Conservation (phyloP, 805 yeast species). For the Kodamaea sagamina region DNA sequence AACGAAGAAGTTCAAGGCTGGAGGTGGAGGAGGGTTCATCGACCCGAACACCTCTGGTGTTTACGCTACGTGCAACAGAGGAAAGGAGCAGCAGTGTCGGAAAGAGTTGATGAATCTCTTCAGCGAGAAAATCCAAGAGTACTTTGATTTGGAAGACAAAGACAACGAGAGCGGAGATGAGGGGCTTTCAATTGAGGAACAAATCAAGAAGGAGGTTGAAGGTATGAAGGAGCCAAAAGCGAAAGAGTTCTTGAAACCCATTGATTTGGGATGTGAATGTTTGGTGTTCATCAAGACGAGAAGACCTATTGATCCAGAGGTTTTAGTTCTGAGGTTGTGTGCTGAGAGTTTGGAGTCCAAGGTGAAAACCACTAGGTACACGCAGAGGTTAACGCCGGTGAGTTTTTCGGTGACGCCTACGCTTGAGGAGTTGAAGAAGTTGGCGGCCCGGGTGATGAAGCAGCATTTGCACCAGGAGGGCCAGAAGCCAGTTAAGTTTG, state of each 20-base stretch:
- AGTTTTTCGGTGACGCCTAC: constrained; percentile 73
- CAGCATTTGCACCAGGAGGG: constrained; percentile 63
- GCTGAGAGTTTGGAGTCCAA: constrained; percentile 53
- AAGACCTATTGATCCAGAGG: constrained; percentile 76
- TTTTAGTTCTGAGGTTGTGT: constrained; percentile 65
- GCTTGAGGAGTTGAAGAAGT: constrained; percentile 61
- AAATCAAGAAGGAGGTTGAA: constrained; percentile 68
- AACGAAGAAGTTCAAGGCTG: constrained; percentile 47
- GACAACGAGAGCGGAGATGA: constrained; percentile 35
- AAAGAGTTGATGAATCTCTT: constrained; percentile 67
- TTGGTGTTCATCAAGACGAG: constrained; percentile 81
- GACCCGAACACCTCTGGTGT: constrained; percentile 89
- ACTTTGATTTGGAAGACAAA: constrained; percentile 27
- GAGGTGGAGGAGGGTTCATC: constrained; percentile 43
- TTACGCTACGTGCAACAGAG: constrained; percentile 85
- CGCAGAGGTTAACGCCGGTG: constrained; percentile 81
- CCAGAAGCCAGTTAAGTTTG: constrained; percentile 56
- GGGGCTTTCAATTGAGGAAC: constrained; percentile 70
- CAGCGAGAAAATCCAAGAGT: constrained; percentile 38
- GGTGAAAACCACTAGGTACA: constrained; percentile 63
- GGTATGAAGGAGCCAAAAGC: constrained; percentile 54
- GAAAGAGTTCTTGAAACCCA: constrained; percentile 51
- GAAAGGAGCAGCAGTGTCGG: constrained; percentile 75
- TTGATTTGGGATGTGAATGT: constrained; percentile 76
- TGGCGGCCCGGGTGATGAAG: constrained; percentile 59